Base-by-base conservation (phyloP, 805 yeast genomes). In the Kazachstania viticola region DNA sequence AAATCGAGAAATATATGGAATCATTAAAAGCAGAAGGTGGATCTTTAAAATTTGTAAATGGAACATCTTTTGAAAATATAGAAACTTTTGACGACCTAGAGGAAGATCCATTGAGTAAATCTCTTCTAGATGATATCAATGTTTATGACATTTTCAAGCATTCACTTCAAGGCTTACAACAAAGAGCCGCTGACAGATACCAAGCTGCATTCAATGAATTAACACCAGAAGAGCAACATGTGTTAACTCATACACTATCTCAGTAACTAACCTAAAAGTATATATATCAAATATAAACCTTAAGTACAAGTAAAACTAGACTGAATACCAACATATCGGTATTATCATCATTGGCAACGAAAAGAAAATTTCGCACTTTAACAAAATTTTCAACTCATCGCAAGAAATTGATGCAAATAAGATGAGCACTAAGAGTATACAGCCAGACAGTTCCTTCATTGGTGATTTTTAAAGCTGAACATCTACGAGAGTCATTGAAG, bases 41-140 rank as follows among this genome's bases (percentile, higher is more conserved):
- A 17, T 60, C 58, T 31, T 29, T 38, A 7, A 52, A 56, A 27
- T 48, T 55, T 25, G 48, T 46, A 14, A 45, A 56, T 4, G 64
- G 62, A 1, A 54, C 49, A 17, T 37, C 51, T 28, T 54, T 49
- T 31, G 48, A 42, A 28, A 59, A 54, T 14, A 61, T 54, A 21
- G 79, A 72, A 41, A 74, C 73, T 8, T 75, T 73, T 31, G 91
- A 79, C 30, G 91, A 80, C 7, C 65, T 81, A 28, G 75, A 76
- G 28, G 96, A 87, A 48, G 95, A 80, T 49, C 75, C 95, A 8
- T 63, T 80, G 49, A 71, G 80, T 17, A 79, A 76, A 41, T 79
- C 88, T 1, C 77, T 93, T 3, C 65, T 91, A 29, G 96, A 88
- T 49, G 61, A 65, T 26, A 58, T 85, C 30, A 80, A 88, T 49